These are phyloP conservation scores for Amaranthus palmeri DNA, from an alignment of 148 eudicot genomes.

Conservation along the genomic window DNA sequence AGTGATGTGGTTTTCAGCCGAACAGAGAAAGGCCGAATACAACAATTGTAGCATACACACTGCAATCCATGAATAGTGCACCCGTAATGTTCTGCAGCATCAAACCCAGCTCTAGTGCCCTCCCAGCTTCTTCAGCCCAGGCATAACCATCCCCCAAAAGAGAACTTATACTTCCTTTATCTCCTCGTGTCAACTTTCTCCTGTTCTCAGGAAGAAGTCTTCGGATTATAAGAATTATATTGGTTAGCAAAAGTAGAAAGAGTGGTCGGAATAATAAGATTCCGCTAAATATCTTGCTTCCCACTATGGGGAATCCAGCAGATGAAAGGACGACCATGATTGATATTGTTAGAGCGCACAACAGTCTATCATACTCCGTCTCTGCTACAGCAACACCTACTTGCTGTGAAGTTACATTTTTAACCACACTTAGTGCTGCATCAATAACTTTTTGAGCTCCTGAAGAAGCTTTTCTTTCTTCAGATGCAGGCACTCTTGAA, in stretches of 20 bases:
- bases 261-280: slow-evolving; percentile 60
- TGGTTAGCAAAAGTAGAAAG: slow-evolving; percentile 55
- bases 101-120: slow-evolving; percentile 59
- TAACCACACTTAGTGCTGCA: slow-evolving; percentile 14
- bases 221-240: slow-evolving; percentile 46
- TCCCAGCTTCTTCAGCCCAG: slow-evolving; percentile 53
- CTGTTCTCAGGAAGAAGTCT: slow-evolving; percentile 39
- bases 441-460: slow-evolving; percentile 25
- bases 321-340: slow-evolving; percentile 56
- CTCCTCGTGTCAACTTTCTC: slow-evolving; percentile 19
- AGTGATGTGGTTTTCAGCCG: slow-evolving; percentile 22
- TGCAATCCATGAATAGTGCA: slow-evolving; percentile 62
- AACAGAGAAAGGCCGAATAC: slow-evolving; percentile 52
- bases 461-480: slow-evolving; percentile 35
- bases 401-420: slow-evolving; percentile 37
- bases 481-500: slow-evolving; percentile 28
- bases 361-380: slow-evolving; percentile 50
- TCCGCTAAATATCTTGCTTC: slow-evolving; percentile 36
- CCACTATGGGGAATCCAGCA: slow-evolving; percentile 57
- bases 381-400: slow-evolving; percentile 47
- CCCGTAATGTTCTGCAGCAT: slow-evolving; percentile 51
- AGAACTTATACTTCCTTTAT: slow-evolving; percentile 18
- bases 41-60: slow-evolving; percentile 53
- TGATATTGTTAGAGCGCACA: slow-evolving; percentile 47
- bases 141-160: slow-evolving; percentile 37